phyloP scores from a whole-genome alignment of 305 asterid species.

The Nicotiana rustica region DNA sequence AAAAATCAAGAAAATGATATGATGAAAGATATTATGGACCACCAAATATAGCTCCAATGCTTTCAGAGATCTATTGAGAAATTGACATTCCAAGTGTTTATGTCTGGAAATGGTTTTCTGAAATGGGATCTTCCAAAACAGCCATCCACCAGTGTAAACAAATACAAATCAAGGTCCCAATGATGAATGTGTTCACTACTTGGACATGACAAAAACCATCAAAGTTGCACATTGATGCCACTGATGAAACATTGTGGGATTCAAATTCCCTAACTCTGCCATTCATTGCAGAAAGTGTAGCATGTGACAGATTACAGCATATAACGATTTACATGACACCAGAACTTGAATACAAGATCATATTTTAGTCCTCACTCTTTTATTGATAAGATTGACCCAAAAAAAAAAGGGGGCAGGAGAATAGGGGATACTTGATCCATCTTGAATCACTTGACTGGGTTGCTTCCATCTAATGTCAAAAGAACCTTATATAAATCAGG shows the following conservation, averaged over 20 bases:
- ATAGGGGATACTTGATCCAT: neutral
- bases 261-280: neutral
- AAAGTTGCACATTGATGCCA: slow-evolving; percentile 18
- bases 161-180: slow-evolving; percentile 9
- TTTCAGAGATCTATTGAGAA: slow-evolving; percentile 20
- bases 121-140: slow-evolving; percentile 29
- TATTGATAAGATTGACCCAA: neutral
- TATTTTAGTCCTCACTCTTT: neutral
- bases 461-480: slow-evolving; percentile 82
- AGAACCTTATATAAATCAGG: slow-evolving; percentile 96
- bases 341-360: neutral
- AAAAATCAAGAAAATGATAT: slow-evolving; percentile 5
- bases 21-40: slow-evolving; percentile 35
- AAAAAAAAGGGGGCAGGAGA: neutral
- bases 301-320: neutral
- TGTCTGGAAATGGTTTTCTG: neutral
- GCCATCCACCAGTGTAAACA: neutral
- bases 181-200: slow-evolving; percentile 13
- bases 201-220: neutral
- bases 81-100: slow-evolving; percentile 20
- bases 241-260: neutral
- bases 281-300: slow-evolving; percentile 19
- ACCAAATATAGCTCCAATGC: slow-evolving; percentile 11
- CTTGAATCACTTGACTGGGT: slow-evolving; percentile 38
- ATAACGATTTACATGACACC: neutral